Conservation (phyloP, 495 filamentous ascomycete species). For the Xylaria sp. region DNA sequence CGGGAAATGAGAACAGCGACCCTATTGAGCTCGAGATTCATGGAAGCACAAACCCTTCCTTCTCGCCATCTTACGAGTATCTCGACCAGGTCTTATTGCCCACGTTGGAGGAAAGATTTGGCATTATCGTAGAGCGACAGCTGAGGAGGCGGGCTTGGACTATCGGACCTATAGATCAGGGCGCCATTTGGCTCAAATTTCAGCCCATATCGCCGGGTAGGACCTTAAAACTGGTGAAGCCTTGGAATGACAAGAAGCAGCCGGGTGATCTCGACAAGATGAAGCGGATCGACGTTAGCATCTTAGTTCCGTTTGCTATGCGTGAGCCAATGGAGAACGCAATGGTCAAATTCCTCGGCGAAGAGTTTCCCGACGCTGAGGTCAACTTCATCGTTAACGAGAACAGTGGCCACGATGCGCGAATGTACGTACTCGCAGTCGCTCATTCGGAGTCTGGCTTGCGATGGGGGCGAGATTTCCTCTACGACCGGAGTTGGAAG, state of each 20-base stretch:
- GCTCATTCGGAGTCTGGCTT: slow-evolving; percentile 68
- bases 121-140: slow-evolving; percentile 61
- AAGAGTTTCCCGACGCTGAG: slow-evolving; percentile 54
- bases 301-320: slow-evolving; percentile 57
- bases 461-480: slow-evolving; percentile 70
- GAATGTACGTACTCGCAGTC: slow-evolving; percentile 76
- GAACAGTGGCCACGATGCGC: slow-evolving; percentile 64
- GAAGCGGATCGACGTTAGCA: slow-evolving; percentile 65
- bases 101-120: slow-evolving; percentile 67
- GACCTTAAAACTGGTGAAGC: slow-evolving; percentile 55
- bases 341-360: slow-evolving; percentile 45
- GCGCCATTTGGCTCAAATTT: slow-evolving; percentile 65
- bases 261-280: slow-evolving; percentile 46
- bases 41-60: slow-evolving; percentile 80
- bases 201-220: slow-evolving; percentile 55
- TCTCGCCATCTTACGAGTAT: slow-evolving; percentile 79
- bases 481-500: slow-evolving; percentile 54
- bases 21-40: slow-evolving; percentile 66
- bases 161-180: slow-evolving; percentile 61
- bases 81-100: slow-evolving; percentile 76
- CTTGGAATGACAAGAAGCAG: slow-evolving; percentile 33
- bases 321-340: slow-evolving; percentile 49
- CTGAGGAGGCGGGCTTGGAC: slow-evolving; percentile 74
- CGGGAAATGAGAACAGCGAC: slow-evolving; percentile 47
- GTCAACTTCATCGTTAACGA: slow-evolving; percentile 59